phyloP scores from a whole-genome alignment of 1,284 basidiomycete species.

The Macrocystidia cucumis region DNA sequence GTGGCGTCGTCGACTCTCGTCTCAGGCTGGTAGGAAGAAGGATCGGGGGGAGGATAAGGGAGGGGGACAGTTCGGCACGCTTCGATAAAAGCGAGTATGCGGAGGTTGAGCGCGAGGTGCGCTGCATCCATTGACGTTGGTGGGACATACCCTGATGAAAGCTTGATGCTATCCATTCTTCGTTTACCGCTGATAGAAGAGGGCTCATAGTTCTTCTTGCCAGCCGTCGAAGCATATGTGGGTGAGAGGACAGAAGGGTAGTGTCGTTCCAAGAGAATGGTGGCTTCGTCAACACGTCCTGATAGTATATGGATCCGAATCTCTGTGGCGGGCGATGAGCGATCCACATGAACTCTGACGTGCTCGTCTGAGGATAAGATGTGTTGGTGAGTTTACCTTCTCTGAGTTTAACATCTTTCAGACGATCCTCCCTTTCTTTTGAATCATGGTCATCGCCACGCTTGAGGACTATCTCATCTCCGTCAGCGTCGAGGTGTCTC shows the following conservation, averaged over 20 bases:
- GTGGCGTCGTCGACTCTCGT: too few relatives aligned
- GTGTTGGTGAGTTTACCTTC: constrained; percentile 36
- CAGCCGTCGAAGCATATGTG: constrained; percentile 9
- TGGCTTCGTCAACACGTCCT: constrained; percentile 67
- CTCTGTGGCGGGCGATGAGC: constrained; percentile 30
- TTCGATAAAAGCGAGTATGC: constrained; percentile 80
- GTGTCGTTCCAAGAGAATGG: constrained; percentile 51
- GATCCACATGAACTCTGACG: not conserved
- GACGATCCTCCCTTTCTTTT: constrained; percentile 34
- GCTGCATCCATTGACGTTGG: constrained; percentile 59
- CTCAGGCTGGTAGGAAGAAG: constrained; percentile 5
- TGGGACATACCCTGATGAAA: constrained; percentile 32
- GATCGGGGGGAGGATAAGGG: constrained; percentile 22
- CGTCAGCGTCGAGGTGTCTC: constrained; percentile 56
- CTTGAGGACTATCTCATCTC: constrained; percentile 55
- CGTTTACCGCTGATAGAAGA: constrained; percentile 4
- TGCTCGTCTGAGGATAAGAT: too few relatives aligned
- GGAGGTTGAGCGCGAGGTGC: constrained; percentile 75
- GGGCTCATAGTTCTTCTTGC: constrained; percentile 9
- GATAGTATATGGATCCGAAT: constrained; percentile 58
- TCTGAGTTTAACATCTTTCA: constrained; percentile 44
- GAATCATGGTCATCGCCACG: too few relatives aligned
- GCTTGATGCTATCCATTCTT: constrained; percentile 8
- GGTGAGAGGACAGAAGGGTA: constrained; percentile 60
- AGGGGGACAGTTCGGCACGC: constrained; percentile 67